Evolutionary conservation across 2,329 filamentous ascomycete genomes (phyloP).

Genomic region (Neophaeococcomyces mojaviensis): DNA sequence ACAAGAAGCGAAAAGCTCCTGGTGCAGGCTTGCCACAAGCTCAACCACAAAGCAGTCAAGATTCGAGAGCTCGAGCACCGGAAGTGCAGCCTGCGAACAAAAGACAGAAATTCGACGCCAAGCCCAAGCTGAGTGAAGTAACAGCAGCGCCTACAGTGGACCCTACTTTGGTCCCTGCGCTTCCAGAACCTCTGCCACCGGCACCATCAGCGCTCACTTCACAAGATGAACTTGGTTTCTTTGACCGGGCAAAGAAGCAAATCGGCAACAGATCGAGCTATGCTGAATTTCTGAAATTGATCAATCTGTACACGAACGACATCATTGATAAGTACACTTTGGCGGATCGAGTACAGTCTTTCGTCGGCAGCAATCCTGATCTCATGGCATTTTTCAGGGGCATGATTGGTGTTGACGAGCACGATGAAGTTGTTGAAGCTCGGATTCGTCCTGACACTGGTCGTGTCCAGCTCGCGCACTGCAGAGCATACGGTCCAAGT

Average conservation of each 20-base stretch:
- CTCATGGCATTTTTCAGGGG: conserved; percentile 81
- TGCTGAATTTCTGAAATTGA: conserved; percentile 93
- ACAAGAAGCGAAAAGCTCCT: conserved; percentile 70
- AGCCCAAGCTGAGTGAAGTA: conserved; percentile 49
- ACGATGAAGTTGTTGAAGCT: conserved; percentile 73
- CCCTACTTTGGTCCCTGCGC: conserved; percentile 77
- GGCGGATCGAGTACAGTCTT: conserved; percentile 72
- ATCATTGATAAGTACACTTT: conserved; percentile 80
- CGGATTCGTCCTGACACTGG: conserved; percentile 66
- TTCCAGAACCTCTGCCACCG: conserved; percentile 80
- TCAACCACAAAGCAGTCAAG: conserved; percentile 28
- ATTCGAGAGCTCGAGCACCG: conserved; percentile 23
- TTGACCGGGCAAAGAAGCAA: conserved; percentile 93
- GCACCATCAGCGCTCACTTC: conserved; percentile 65
- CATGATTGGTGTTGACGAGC: conserved; percentile 70
- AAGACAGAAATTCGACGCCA: conserved; percentile 94
- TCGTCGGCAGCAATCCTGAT: conserved; percentile 81
- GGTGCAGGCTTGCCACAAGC: conserved; percentile 27
- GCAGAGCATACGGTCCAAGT: conserved; percentile 88
- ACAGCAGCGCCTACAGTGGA: conserved; percentile 38
- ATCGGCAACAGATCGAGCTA: conserved; percentile 87
- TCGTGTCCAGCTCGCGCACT: conserved; percentile 88
- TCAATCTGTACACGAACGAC: conserved; percentile 89
- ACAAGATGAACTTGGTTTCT: conserved; percentile 83
- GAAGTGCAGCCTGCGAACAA: conserved; percentile 55